Base-by-base conservation (phyloP, 495 filamentous ascomycete genomes). In the Neurospora discreta region DNA sequence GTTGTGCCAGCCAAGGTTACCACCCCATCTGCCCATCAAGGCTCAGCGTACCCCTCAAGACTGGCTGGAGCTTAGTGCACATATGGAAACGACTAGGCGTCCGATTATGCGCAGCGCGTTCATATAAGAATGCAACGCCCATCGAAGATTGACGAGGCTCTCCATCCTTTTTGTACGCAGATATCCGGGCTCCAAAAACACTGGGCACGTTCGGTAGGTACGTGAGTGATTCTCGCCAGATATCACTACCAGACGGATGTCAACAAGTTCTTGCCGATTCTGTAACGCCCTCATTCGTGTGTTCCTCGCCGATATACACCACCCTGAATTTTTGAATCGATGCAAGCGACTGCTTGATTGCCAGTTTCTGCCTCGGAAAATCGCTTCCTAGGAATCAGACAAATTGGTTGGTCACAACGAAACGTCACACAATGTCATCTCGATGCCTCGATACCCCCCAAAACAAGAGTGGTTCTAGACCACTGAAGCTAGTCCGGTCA, bases 391-490 rank as follows among this genome's bases (percentile, higher is more conserved):
- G 52, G 4, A 65, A 15, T 7, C 6, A 65, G 15, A 30, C 11
- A 26, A 65, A 18, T 26, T 36, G 26, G 16, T 65, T 4, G 0
- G 26, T 65, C 16, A 36, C 26, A 3, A 58, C 18, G n/a, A n/a
- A n/a, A n/a, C 52, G 52, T 76, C 70, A 72, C 78, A 84, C 77
- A 18, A 84, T 84, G 82, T 83, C 81, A 72, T 77, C 80, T 70
- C 79, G 79, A 76, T 83, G 81, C 73, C 80, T 80, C 67, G 80
- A 85, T 42, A 41, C 68, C 11, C 71, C 78, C 1, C 80, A 75
- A 52, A 79, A 39, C 78, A 84, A 80, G 78, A 85, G 82, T 78
- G 83, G 82, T 69, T 83, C 83, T 46, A 85, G 81, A 76, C 70
- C 78, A 80, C 15, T 60, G 69, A 81, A 80, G 67, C 71, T 76